Conservation (phyloP, 2,329 filamentous ascomycete species). For the Xylaria sp. region DNA sequence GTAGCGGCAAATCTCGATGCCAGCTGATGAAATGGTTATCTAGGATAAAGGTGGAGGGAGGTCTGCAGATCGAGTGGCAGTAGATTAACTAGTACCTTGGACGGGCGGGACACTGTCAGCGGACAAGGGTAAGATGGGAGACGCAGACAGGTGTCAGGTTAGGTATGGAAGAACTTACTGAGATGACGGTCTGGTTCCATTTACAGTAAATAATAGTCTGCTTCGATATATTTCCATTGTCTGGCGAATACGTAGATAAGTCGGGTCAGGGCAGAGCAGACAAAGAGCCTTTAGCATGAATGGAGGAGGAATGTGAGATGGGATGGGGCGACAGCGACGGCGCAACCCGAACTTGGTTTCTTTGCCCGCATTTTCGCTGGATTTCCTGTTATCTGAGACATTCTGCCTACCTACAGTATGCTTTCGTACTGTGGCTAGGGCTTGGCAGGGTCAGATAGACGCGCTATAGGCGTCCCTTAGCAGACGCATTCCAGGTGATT, state of each 20-base stretch:
- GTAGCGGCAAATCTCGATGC: background rate
- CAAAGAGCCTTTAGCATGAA: conserved; percentile 22
- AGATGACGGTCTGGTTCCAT: background rate
- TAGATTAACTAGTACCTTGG: background rate
- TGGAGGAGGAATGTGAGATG: conserved; percentile 27
- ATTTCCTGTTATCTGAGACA: conserved; percentile 11
- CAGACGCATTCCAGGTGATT: background rate
- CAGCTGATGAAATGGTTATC: background rate
- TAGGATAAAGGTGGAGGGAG: background rate
- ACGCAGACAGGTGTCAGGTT: background rate
- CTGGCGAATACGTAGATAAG: background rate
- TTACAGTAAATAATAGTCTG: background rate
- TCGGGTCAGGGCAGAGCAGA: background rate
- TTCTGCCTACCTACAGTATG: background rate
- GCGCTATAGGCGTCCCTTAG: background rate
- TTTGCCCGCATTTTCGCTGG: conserved; percentile 6
- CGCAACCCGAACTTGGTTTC: conserved; percentile 14
- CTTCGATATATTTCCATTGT: background rate
- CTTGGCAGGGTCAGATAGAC: background rate
- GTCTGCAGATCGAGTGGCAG: background rate
- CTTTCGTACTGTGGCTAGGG: conserved; percentile 4
- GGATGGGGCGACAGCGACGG: too few species aligned
- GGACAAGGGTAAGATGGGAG: background rate
- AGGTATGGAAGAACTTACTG: background rate
- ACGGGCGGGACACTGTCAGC: conserved; percentile 5